phyloP scores from a whole-genome alignment of 306 rosid species.

The Crotalaria pallida region DNA sequence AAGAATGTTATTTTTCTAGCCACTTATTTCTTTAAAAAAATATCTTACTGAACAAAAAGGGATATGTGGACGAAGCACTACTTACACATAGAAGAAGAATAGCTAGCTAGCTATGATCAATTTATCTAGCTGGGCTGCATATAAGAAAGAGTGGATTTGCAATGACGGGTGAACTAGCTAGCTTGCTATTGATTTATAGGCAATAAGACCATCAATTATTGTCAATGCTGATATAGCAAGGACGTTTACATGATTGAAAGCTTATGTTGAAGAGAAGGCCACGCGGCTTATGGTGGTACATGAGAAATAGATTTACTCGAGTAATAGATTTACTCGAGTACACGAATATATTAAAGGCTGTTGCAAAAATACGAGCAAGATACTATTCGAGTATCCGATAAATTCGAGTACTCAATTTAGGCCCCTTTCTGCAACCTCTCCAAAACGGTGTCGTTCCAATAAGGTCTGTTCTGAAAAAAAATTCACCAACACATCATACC shows the following conservation, averaged over 20 bases:
- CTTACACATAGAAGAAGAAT: slow-evolving; percentile 2
- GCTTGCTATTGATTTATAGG: slow-evolving; percentile 34
- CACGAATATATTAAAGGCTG: too few relatives aligned
- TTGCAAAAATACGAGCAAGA: too few relatives aligned
- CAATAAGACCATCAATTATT: slow-evolving; percentile 29
- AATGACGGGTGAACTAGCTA: not conserved
- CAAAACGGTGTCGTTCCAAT: too few relatives aligned
- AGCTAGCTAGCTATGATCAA: not conserved
- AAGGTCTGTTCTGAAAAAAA: too few relatives aligned
- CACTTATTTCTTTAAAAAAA: too few relatives aligned
- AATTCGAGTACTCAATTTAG: too few relatives aligned
- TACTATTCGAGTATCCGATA: too few relatives aligned
- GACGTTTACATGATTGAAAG: slow-evolving; percentile 29
- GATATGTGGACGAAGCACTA: not conserved
- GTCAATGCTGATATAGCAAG: not conserved
- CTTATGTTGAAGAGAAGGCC: slow-evolving; percentile 53
- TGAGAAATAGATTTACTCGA: too few relatives aligned
- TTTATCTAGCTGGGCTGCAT: not conserved
- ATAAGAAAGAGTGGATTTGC: slow-evolving; percentile 2
- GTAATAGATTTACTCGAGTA: too few relatives aligned
- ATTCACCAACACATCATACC: too few relatives aligned
- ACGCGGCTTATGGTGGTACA: slow-evolving; percentile 58
- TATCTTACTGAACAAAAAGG: not conserved
- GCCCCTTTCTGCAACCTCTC: too few relatives aligned
- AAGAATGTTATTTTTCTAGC: too few relatives aligned